phyloP scores from a whole-genome alignment of 495 filamentous ascomycete genomes.

The Podospora sp. region DNA sequence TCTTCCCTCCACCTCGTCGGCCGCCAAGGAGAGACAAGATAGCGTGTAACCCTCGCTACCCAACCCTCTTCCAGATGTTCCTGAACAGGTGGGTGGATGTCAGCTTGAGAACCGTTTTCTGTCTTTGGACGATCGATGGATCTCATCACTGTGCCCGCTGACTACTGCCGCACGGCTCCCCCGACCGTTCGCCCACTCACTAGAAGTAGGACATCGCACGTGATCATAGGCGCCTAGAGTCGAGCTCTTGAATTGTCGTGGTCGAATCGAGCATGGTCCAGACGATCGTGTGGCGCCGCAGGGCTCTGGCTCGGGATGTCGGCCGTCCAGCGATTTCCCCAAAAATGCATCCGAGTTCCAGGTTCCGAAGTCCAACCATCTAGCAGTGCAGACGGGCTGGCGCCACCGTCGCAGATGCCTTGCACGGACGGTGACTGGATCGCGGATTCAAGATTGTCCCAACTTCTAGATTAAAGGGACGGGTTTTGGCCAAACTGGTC shows the following conservation, averaged over 20 bases:
- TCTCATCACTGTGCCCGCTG: background rate
- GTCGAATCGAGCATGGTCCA: background rate
- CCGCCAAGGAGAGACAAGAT: background rate
- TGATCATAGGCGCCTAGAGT: conserved; percentile 4
- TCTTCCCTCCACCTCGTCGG: conserved; percentile 1
- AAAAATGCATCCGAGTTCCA: background rate
- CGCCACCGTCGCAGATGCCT: conserved; percentile 10
- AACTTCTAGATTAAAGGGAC: background rate
- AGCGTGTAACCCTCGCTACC: background rate
- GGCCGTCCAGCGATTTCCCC: background rate
- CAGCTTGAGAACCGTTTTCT: background rate
- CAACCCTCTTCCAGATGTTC: background rate
- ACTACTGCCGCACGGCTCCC: conserved; percentile 1
- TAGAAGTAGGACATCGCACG: conserved; percentile 3
- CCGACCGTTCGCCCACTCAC: background rate
- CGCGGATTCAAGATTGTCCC: conserved; percentile 6
- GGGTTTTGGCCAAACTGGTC: background rate
- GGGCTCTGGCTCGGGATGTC: background rate
- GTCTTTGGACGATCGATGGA: background rate
- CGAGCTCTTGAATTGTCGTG: background rate
- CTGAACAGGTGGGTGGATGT: background rate
- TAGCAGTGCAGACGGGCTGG: background rate
- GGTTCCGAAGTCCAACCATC: background rate
- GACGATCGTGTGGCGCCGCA: conserved; percentile 5
- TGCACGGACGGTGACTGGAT: conserved; percentile 11